Conservation (phyloP, 208 protist species). For the Leishmania braziliensis region DNA sequence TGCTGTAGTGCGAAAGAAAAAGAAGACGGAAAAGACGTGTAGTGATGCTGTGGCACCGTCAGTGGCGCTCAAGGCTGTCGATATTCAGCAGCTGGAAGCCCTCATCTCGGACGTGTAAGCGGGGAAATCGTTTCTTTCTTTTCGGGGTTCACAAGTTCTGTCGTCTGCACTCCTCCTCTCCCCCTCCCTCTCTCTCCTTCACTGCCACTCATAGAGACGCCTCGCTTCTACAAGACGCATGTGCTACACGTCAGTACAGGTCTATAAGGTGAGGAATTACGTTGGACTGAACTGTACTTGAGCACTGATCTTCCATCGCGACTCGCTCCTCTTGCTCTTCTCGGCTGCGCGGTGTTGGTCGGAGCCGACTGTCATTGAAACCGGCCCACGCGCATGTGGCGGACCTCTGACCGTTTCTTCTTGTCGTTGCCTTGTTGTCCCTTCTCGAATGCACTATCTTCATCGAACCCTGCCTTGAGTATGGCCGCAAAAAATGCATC, state of each 20-base stretch:
- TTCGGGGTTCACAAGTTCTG: not conserved
- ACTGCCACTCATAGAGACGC: not conserved
- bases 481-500: not conserved
- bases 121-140: not conserved
- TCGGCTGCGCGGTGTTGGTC: not conserved
- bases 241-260: not conserved
- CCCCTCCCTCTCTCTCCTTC: not conserved
- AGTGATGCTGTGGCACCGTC: slow-evolving; percentile 18
- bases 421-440: not conserved
- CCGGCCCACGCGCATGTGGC: not conserved
- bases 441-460: not conserved
- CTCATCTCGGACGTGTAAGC: slow-evolving; percentile 25
- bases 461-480: not conserved
- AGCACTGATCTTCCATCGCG: not conserved
- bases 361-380: not conserved
- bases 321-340: not conserved
- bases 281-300: not conserved
- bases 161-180: not conserved
- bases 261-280: not conserved
- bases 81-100: slow-evolving; percentile 34
- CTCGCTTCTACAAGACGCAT: not conserved
- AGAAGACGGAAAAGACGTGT: slow-evolving; percentile 45
- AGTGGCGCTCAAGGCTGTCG: slow-evolving; percentile 15
- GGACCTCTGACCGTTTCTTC: not conserved
- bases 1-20: slow-evolving; percentile 77